A percentile compares a stretch with the other conserved stretches of the same genome.
Conservation (phyloP, 2,329 filamentous ascomycete genomes). For the Penicillium concentricum region DNA sequence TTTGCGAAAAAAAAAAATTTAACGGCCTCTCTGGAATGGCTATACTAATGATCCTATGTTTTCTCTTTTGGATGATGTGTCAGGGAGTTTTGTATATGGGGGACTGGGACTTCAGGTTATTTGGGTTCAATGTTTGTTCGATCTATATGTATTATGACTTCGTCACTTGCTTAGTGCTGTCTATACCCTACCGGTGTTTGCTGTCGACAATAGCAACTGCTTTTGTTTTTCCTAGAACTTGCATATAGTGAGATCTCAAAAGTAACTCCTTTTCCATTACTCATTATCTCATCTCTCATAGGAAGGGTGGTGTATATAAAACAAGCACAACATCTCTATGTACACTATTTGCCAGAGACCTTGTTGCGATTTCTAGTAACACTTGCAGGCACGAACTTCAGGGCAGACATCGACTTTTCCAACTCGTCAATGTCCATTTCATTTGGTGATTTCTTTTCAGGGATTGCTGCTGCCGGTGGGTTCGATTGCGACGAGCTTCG, state of each 20-base stretch:
- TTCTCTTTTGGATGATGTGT: conserved; percentile 25
- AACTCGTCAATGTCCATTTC: conserved; percentile 40
- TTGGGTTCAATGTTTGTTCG: conserved; percentile 5
- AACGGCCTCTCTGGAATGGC: conserved; percentile 4
- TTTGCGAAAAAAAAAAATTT: conserved; percentile 3
- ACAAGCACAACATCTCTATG: neutral
- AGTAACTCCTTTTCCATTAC: neutral
- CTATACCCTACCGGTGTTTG: conserved; percentile 20
- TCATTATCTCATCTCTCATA: neutral
- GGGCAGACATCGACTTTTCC: conserved; percentile 45
- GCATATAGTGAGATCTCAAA: neutral
- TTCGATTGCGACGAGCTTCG: conserved; percentile 31
- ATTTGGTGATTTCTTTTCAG: conserved; percentile 9
- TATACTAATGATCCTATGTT: conserved; percentile 19
- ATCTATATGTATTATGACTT: conserved; percentile 24
- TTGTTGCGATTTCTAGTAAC: conserved; percentile 34
- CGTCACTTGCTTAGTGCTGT: conserved; percentile 18
- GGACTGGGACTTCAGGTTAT: conserved; percentile 3
- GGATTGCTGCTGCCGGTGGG: neutral
- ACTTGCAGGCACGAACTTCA: conserved; percentile 46
- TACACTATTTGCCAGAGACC: conserved; percentile 10
- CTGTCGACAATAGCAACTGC: conserved; percentile 6
- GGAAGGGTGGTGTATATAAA: no score
- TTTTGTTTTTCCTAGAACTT: neutral
- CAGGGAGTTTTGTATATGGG: conserved; percentile 21